Conservation (phyloP, 352 stramenopile species). For the Phytophthora sp. region DNA sequence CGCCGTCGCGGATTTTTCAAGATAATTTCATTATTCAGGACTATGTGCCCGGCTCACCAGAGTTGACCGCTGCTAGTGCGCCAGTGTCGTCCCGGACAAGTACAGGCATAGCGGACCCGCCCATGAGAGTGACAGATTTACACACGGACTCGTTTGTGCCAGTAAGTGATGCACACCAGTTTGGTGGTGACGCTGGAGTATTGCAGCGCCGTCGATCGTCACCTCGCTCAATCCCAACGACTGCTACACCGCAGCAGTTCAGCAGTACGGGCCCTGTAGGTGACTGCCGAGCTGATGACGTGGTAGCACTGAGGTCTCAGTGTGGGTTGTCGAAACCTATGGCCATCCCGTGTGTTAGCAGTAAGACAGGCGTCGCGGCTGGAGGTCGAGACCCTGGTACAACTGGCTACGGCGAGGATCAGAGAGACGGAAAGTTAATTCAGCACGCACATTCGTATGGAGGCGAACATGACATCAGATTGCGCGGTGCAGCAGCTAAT, state of each 20-base stretch:
- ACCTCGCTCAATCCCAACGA: conserved; percentile 40
- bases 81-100: conserved; percentile 15
- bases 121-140: conserved; percentile 24
- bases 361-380: conserved; percentile 38
- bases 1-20: conserved; percentile 61
- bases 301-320: conserved; percentile 31
- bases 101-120: conserved; percentile 23
- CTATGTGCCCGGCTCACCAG: conserved; percentile 76
- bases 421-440: conserved; percentile 38
- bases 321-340: conserved; percentile 77
- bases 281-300: conserved; percentile 15
- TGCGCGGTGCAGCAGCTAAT: conserved; percentile 53
- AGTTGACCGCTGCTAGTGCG: conserved; percentile 41
- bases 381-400: conserved; percentile 11
- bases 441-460: conserved; percentile 79
- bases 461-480: conserved; percentile 49
- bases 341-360: conserved; percentile 73
- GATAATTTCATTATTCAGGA: conserved; percentile 88
- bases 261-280: conserved; percentile 18
- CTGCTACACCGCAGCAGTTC: conserved; percentile 32
- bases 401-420: conserved; percentile 24
- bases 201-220: conserved; percentile 47
- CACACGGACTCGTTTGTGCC: conserved; percentile 48
- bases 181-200: conserved; percentile 19
- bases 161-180: conserved; percentile 37